These are phyloP conservation scores for Ulota crispa DNA, from an alignment of 225 moss, liverwort and hornwort genomes.

Conservation along the genomic window DNA sequence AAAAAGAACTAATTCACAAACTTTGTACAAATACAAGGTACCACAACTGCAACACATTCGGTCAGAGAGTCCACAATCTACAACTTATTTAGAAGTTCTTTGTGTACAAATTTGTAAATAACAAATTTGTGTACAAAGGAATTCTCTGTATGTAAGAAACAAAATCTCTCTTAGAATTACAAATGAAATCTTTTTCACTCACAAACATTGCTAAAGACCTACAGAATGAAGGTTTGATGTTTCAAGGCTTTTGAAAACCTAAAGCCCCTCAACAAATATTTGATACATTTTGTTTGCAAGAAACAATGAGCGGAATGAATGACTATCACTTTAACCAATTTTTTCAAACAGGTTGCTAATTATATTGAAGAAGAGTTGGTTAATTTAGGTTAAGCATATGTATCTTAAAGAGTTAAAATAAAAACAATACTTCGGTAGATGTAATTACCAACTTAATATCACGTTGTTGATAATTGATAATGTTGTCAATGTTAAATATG, in stretches of 20 bases:
- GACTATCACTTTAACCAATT: rapidly evolving
- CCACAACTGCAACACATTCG: background rate
- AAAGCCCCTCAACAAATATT: background rate
- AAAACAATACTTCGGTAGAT: background rate
- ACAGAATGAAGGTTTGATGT: background rate
- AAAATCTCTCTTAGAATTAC: background rate
- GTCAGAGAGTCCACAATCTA: background rate
- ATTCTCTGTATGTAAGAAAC: rapidly evolving
- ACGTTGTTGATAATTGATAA: background rate
- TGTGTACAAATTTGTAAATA: background rate
- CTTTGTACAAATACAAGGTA: no score
- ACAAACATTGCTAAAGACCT: background rate
- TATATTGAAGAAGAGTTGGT: background rate
- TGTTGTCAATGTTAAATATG: background rate
- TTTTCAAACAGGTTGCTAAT: background rate
- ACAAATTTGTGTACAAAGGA: no score
- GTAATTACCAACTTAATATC: background rate
- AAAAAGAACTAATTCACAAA: background rate
- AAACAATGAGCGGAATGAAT: background rate
- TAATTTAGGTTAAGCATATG: background rate
- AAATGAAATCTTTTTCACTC: rapidly evolving
- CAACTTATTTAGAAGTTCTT: no score
- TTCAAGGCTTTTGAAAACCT: background rate
- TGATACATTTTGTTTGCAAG: background rate
- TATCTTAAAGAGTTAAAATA: background rate